phyloP scores from a whole-genome alignment of 768 basidiomycete species.

The Podaxis sp. region DNA sequence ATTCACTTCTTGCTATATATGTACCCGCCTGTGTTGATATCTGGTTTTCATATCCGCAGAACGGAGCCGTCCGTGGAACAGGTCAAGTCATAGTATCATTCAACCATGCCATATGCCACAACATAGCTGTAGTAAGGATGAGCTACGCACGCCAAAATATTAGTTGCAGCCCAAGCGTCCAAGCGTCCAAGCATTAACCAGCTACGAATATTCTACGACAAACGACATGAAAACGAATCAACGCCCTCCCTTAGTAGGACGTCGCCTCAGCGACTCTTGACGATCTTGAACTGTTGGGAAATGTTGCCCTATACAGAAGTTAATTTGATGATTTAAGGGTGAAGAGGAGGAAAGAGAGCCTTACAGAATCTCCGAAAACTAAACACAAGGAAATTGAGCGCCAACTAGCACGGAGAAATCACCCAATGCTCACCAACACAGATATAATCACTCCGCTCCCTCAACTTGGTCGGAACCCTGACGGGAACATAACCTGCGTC shows the following conservation, averaged over 20 bases:
- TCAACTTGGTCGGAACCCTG: conserved; percentile 31
- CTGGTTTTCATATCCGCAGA: background rate
- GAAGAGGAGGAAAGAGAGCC: conserved; percentile 21
- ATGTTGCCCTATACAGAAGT: conserved; percentile 22
- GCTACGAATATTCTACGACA: background rate
- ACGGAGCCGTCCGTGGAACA: background rate
- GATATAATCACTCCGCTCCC: conserved; percentile 36
- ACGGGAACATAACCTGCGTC: conserved; percentile 32
- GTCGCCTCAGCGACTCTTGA: background rate
- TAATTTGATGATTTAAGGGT: background rate
- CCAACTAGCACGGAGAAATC: background rate
- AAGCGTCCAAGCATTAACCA: too few species aligned
- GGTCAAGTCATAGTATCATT: background rate
- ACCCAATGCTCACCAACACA: conserved; percentile 37
- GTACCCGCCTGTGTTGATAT: background rate
- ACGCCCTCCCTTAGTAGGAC: background rate
- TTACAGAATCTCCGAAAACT: conserved; percentile 48
- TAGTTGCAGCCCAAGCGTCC: background rate
- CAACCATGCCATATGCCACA: background rate
- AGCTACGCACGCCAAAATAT: background rate
- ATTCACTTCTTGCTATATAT: background rate
- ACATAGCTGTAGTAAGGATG: background rate
- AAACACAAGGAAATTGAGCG: conserved; percentile 2
- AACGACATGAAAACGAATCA: background rate
- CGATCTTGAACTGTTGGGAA: conserved; percentile 26